Percentiles rank a stretch among this genome's conserved stretches.
Conservation (phyloP, 2,329 filamentous ascomycete genomes). For the Sarocladium oryzae region DNA sequence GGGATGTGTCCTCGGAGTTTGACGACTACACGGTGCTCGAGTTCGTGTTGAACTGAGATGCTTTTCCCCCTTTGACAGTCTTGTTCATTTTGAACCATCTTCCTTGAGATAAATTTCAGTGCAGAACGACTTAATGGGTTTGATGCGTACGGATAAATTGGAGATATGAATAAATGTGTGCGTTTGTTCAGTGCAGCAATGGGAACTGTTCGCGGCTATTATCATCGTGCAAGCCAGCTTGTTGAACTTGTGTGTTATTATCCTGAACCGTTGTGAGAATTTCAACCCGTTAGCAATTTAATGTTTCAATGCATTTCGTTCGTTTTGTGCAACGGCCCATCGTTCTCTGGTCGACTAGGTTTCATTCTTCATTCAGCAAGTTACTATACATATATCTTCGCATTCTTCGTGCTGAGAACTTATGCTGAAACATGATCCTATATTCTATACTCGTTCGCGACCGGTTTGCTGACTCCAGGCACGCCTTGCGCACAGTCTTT, state of each 20-base stretch:
- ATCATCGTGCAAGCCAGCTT: not conserved
- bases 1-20: not conserved
- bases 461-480: not conserved
- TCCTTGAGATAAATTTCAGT: not conserved
- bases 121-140: not conserved
- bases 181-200: not conserved
- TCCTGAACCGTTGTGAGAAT: too few relatives aligned
- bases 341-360: not conserved
- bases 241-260: not conserved
- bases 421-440: not conserved
- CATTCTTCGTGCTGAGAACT: not conserved
- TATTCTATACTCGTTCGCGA: not conserved
- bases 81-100: not conserved
- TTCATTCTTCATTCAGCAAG: not conserved
- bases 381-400: not conserved
- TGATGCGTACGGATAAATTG: not conserved
- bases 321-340: too few relatives aligned
- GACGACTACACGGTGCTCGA: slow-evolving; percentile 2
- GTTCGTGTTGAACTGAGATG: not conserved
- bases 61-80: not conserved
- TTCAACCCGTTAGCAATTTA: too few relatives aligned
- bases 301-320: too few relatives aligned
- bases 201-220: not conserved
- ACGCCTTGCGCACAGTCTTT: not conserved
- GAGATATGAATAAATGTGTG: not conserved